Conservation (phyloP, 176 grass and related monocot species). For the Phoenix dactylifera region DNA sequence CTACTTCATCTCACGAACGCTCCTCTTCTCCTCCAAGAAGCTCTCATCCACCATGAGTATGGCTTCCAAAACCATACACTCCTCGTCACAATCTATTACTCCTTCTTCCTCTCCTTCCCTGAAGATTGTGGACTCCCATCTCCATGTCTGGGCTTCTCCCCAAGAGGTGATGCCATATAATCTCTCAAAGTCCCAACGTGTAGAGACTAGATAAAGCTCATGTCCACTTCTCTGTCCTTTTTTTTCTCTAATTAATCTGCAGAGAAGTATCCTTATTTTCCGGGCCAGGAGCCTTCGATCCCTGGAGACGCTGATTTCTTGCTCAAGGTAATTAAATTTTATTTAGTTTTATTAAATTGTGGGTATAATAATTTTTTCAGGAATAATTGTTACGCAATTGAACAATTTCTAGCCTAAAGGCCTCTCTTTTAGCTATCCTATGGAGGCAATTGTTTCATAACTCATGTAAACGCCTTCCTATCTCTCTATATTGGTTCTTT, state of each 20-base stretch:
- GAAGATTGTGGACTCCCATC: constrained; percentile 76
- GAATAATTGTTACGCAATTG: neutral
- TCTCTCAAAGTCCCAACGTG: no score
- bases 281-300: constrained; percentile 62
- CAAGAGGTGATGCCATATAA: constrained; percentile 28
- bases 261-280: constrained; percentile 48
- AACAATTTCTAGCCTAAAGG: no score
- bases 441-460: no score
- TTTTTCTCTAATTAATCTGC: constrained; percentile 28
- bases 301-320: constrained; percentile 73
- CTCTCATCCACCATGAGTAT: constrained; percentile 9
- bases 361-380: neutral
- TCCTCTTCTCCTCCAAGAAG: constrained; percentile 8
- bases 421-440: no score
- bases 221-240: neutral
- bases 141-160: constrained; percentile 83
- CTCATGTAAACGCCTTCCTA: no score
- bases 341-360: neutral
- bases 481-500: no score
- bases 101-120: constrained; percentile 16
- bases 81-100: neutral
- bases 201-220: no score
- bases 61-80: constrained; percentile 10
- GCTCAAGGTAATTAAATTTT: constrained; percentile 50
- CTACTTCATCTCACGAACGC: neutral